These are phyloP conservation scores for Hygrophorus pudorinus DNA, from an alignment of 768 basidiomycete genomes.

Conservation along the genomic window DNA sequence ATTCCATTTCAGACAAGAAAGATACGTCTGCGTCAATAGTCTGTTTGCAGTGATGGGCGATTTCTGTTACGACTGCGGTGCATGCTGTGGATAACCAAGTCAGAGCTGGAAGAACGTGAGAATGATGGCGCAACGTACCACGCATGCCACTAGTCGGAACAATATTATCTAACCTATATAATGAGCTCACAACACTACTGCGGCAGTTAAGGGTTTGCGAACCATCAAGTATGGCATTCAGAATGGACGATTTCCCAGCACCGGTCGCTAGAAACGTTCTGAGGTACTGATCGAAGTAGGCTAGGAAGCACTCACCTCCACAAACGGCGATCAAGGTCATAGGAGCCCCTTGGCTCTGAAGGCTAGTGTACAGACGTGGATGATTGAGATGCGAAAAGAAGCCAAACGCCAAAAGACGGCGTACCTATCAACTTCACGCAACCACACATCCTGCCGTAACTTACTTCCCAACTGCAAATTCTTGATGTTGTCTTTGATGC, in stretches of 20 bases:
- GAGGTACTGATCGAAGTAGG: too few species aligned
- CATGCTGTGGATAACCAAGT: constrained; percentile 36
- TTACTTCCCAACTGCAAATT: constrained; percentile 42
- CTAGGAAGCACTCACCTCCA: constrained; percentile 38
- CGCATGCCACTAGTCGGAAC: constrained; percentile 62
- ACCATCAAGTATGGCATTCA: constrained; percentile 57
- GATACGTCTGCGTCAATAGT: constrained; percentile 52
- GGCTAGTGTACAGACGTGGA: constrained; percentile 22
- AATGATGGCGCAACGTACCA: constrained; percentile 22
- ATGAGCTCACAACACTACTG: background rate
- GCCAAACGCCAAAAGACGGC: constrained; percentile 6
- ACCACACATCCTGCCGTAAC: constrained; percentile 50
- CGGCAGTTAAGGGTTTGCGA: background rate
- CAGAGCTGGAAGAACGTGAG: background rate
- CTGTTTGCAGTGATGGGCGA: constrained; percentile 41
- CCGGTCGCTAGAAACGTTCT: constrained; percentile 41
- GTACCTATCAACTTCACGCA: constrained; percentile 40
- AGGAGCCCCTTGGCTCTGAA: constrained; percentile 39
- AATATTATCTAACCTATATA: constrained; percentile 38
- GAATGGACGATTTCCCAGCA: constrained; percentile 49
- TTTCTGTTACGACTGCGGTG: constrained; percentile 57
- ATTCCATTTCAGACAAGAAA: constrained; percentile 45
- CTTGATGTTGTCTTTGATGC: constrained; percentile 32
- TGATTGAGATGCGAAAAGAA: background rate
- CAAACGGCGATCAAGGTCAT: constrained; percentile 57